Evolutionary conservation across 2,329 filamentous ascomycete species (phyloP).

Genomic region (Aciculosporium take): DNA sequence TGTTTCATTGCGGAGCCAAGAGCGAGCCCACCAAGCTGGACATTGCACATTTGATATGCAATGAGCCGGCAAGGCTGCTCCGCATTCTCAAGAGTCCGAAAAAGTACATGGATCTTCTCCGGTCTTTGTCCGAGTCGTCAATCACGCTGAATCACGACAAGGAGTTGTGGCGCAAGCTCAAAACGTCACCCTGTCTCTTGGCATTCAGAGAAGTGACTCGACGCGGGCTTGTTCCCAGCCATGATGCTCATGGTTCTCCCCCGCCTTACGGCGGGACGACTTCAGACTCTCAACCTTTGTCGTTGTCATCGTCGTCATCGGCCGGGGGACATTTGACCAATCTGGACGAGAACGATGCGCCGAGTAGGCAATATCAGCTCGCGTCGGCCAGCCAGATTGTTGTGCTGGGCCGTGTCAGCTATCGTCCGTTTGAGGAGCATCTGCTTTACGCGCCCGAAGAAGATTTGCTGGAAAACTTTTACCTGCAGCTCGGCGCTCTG

Average conservation of each 20-base stretch:
- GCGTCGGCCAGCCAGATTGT: conserved; percentile 58
- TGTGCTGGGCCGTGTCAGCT: conserved; percentile 74
- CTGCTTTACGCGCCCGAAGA: conserved; percentile 84
- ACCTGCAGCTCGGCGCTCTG: conserved; percentile 63
- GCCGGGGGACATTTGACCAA: conserved; percentile 33
- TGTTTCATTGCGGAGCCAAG: conserved; percentile 81
- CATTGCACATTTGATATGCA: conserved; percentile 69
- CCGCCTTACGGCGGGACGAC: no score
- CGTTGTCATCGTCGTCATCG: conserved; percentile 22
- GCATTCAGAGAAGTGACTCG: conserved; percentile 77
- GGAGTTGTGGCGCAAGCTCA: conserved; percentile 63
- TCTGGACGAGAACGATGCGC: conserved; percentile 45
- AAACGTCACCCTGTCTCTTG: conserved; percentile 59
- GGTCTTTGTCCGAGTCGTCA: conserved; percentile 63
- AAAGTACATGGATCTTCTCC: conserved; percentile 73
- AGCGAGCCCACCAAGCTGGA: conserved; percentile 78
- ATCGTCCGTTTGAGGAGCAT: conserved; percentile 72
- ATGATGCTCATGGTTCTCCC: no score
- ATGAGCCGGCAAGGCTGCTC: conserved; percentile 69
- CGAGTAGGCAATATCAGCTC: conserved; percentile 67
- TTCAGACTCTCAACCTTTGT: no score
- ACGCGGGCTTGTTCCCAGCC: no score
- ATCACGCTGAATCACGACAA: conserved; percentile 62
- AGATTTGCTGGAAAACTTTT: conserved; percentile 73
- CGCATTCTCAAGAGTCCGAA: conserved; percentile 66